Evolutionary conservation across 2,329 filamentous ascomycete genomes (phyloP).

Genomic region (Penicillium sp.): DNA sequence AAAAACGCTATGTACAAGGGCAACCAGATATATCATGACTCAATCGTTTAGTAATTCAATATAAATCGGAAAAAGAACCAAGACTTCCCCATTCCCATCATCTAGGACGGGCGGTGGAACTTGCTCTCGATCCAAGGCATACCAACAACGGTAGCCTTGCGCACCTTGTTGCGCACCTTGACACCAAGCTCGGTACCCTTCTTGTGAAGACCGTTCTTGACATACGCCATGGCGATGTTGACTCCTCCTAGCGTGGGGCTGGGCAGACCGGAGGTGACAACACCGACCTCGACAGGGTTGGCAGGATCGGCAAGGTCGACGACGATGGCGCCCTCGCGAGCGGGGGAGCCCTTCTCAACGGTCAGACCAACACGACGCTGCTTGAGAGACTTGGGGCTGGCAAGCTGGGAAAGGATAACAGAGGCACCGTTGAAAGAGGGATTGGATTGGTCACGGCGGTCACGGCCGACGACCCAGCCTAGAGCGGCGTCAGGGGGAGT

Average conservation of each 20-base stretch:
- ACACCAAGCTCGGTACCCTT: conserved; percentile 79
- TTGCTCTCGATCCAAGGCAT: conserved; percentile 87
- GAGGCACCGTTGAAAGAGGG: conserved; percentile 86
- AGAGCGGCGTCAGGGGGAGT: conserved; percentile 70
- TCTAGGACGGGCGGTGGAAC: conserved; percentile 60
- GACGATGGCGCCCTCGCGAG: conserved; percentile 84
- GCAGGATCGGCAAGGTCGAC: conserved; percentile 57
- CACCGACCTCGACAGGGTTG: conserved; percentile 65
- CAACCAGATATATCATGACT: conserved; percentile 10
- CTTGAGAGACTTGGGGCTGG: conserved; percentile 62
- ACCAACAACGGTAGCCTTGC: conserved; percentile 75
- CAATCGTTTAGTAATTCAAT: conserved; percentile 2
- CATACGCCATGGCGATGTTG: conserved; percentile 96
- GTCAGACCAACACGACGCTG: conserved; percentile 79
- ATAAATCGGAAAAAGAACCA: conserved; percentile 3
- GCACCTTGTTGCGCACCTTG: conserved; percentile 73
- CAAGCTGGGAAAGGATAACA: conserved; percentile 73
- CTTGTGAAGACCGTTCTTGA: conserved; percentile 81
- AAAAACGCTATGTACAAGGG: conserved; percentile 18
- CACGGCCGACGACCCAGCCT: conserved; percentile 83
- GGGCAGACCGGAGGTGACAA: conserved; percentile 86
- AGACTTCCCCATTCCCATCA: neutral
- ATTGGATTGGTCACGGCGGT: conserved; percentile 60
- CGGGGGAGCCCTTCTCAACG: conserved; percentile 78
- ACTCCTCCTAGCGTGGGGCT: conserved; percentile 77